Evolutionary conservation across 2,329 filamentous ascomycete genomes (phyloP), one percentile per base, ranked within the genome.

Genomic region (Aspergillus hortae): DNA sequence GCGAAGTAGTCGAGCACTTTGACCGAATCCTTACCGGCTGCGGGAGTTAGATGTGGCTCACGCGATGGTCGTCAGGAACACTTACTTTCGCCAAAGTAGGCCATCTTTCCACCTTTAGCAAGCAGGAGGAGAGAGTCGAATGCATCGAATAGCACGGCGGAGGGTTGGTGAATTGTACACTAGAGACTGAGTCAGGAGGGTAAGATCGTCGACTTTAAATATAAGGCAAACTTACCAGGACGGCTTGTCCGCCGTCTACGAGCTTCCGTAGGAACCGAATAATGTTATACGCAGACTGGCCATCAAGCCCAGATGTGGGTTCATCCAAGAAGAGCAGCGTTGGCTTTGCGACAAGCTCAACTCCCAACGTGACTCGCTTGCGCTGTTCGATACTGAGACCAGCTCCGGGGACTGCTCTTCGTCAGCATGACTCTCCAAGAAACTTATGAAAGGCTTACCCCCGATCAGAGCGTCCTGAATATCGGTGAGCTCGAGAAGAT

Each of bases 161-260:
- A 86, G 0, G 86, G 86, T 65, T 89, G 86, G 59, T 89, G 86
- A 38, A 89, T 88, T 0, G 86, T 89, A 54, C 67, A 70, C 65
- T 69, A 15, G 5, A 38, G 6, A 23, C 17, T 2, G 5, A 2
- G 25, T 59, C 32, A 61, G 49, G 21, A 1, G 11, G 6, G n/a
- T 42, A 14, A 6, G 7, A 27, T 9, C 9, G 4, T 10, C 25
- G 23, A 25, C 23, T 19, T 2, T 19, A 4, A 23, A 5, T 4
- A 17, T 1, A 9, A 41, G 23, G 23, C 9, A 10, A 14, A 53
- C 57, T 51, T 52, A 84, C 83, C 1, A 89, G 71, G 1, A 89
- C 80, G 4, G 86, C 84, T 59, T 89, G 86, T 0, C 86, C 86
- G 2, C 78, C 79, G 45, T 83, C 80, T 6, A 85, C 84, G 0